Base-by-base conservation (phyloP, 1,284 basidiomycete genomes). In the Mycena citricolor region DNA sequence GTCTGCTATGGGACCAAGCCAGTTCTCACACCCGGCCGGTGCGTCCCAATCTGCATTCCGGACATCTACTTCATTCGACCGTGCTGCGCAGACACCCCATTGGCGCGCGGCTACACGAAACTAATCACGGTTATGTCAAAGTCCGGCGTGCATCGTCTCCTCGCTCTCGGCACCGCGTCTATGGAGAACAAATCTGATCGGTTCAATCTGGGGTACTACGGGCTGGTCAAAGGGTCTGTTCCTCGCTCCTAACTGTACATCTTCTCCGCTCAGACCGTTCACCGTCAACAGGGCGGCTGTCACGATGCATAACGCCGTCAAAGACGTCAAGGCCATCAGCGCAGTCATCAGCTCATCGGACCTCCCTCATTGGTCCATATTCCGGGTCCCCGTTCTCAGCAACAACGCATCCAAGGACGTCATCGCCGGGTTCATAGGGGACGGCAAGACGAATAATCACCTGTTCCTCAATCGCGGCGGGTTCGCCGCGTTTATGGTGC, bases 81-180 rank as follows among this genome's bases (percentile, higher is more conserved):
- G 14, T 13, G 12, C 23, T 28, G 34, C 20, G 42, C 64, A 26
- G 67, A 71, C 47, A 78, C 73, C 5, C 84, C 85, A 5, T 66
- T 86, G 37, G 80, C 82, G 3, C 69, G 69, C 23, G 80, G 71
- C 17, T 86, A 85, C 57, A 57, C 64, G 12, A 52, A 65, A 30
- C 56, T 87, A 53, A 69, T 86, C 51, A 67, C 69, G 20, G 44
- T 70, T 41, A 84, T 86, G 81, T 64, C 68, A 36, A 58, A 67
- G 25, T 64, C 68, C 25, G 57, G 62, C 20, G 67, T 85, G 46
- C 74, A 68, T 38, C 77, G 84, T 4, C 68, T 87, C 54, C 73
- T 87, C 40, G 70, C 72, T 14, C 74, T 87, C 13, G 82, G 81
- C 8, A 85, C 85, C 1, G 63, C 77, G 5, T 83, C 81, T 39